phyloP scores from a whole-genome alignment of 2,329 filamentous ascomycete species.

The Ilyonectria sp. region DNA sequence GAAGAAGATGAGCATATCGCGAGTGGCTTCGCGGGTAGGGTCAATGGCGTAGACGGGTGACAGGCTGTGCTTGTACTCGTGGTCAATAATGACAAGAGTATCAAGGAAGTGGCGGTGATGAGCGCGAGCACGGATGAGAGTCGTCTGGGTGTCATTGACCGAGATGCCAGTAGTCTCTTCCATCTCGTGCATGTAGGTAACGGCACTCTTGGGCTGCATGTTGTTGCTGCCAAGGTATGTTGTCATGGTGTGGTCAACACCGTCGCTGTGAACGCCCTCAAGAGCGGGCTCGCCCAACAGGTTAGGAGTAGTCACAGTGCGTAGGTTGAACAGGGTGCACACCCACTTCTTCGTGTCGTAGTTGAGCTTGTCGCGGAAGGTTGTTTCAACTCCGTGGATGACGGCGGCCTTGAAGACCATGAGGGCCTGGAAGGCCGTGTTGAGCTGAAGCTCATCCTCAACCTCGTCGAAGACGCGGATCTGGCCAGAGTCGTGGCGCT shows the following conservation, averaged over 20 bases:
- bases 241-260: conserved; percentile 51
- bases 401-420: conserved; percentile 49
- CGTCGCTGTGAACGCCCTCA: conserved; percentile 51
- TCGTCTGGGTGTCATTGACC: conserved; percentile 40
- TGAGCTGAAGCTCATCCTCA: conserved; percentile 46
- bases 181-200: conserved; percentile 48
- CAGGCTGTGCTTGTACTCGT: conserved; percentile 48
- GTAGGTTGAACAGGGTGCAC: conserved; percentile 48
- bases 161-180: conserved; percentile 41
- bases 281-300: conserved; percentile 49
- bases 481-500: conserved; percentile 48
- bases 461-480: conserved; percentile 47
- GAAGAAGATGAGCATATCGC: conserved; percentile 49
- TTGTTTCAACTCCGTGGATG: conserved; percentile 41
- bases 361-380: conserved; percentile 42
- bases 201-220: conserved; percentile 46
- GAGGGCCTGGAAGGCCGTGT: conserved; percentile 50
- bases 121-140: conserved; percentile 40
- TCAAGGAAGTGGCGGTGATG: conserved; percentile 46
- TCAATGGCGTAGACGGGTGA: conserved; percentile 44
- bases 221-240: conserved; percentile 47
- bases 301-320: conserved; percentile 42
- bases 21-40: conserved; percentile 32
- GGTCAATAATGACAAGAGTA: conserved; percentile 46
- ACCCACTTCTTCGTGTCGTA: conserved; percentile 45